Base-by-base conservation (phyloP, 805 yeast species). In the Wickerhamiella musiphila region DNA sequence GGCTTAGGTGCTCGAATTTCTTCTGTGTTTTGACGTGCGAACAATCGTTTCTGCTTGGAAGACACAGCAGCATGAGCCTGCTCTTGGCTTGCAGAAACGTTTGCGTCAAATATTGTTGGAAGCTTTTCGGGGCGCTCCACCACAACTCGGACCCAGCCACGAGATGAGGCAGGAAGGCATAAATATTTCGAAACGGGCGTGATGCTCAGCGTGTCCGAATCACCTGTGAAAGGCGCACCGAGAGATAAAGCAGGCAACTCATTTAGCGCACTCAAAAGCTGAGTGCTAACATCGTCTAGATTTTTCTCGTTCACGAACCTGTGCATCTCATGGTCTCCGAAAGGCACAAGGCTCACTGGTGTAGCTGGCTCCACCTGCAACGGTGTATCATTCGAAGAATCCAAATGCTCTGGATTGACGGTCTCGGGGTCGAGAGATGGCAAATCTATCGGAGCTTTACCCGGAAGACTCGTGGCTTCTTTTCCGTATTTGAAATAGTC, bases 1-100 rank as follows among this genome's bases (percentile, higher is more conserved):
- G 96, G 96, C 32, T 68, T 66, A 5, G 98, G 98, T 0, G 98
- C 95, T 40, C 76, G 72, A 31, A 84, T 60, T 32, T 45, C 48
- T 14, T n/a, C n/a, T n/a, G n/a, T n/a, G n/a, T n/a, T n/a, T n/a
- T n/a, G n/a, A n/a, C n/a, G 29, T n/a, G n/a, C n/a, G n/a, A n/a
- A n/a, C n/a, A n/a, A n/a, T n/a, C n/a, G n/a, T n/a, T n/a, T n/a
- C n/a, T n/a, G n/a, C n/a, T n/a, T n/a, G n/a, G n/a, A n/a, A n/a
- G n/a, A n/a, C n/a, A n/a, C n/a, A n/a, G n/a, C n/a, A n/a, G n/a
- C n/a, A n/a, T n/a, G n/a, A n/a, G n/a, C n/a, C n/a, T n/a, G n/a
- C n/a, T n/a, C n/a, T n/a, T n/a, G n/a, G 18, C 13, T 21, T 16
- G 16, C 19, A 26, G 6, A 15, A 4, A 11, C 8, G 9, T 17